Conservation (phyloP, 169 alveolate genomes). For the Cryptosporidium sp. region DNA sequence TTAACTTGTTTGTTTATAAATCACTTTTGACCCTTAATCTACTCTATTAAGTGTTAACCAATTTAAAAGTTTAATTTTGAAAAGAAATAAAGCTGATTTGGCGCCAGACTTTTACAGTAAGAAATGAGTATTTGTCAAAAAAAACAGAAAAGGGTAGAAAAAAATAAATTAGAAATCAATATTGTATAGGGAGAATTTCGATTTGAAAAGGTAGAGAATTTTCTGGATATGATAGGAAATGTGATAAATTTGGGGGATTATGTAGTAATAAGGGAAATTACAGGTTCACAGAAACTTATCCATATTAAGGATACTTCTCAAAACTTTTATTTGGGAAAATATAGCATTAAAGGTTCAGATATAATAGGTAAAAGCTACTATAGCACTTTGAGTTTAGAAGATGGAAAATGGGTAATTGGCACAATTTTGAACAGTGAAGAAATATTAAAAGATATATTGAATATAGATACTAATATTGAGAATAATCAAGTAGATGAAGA, state of each 20-base stretch:
- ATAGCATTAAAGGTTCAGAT: conserved; percentile 53
- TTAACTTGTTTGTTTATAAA: too few relatives aligned
- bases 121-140: background rate
- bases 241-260: conserved; percentile 26
- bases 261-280: conserved; percentile 34
- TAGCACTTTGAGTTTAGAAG: conserved; percentile 49
- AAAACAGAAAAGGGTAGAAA: background rate
- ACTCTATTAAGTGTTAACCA: background rate
- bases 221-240: background rate
- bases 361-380: conserved; percentile 54
- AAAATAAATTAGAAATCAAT: background rate
- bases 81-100: background rate
- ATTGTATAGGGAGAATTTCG: background rate
- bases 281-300: conserved; percentile 66
- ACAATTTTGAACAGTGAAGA: conserved; percentile 51
- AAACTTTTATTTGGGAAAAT: conserved; percentile 45
- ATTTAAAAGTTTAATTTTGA: too few relatives aligned
- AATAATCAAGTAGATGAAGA: conserved; percentile 11
- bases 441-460: conserved; percentile 33
- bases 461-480: background rate
- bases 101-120: background rate
- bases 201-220: background rate
- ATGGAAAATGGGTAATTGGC: conserved; percentile 56
- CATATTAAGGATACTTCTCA: conserved; percentile 8
- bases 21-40: background rate